Conservation (phyloP, 2,329 filamentous ascomycete genomes). For the Monosporascus sp. region DNA sequence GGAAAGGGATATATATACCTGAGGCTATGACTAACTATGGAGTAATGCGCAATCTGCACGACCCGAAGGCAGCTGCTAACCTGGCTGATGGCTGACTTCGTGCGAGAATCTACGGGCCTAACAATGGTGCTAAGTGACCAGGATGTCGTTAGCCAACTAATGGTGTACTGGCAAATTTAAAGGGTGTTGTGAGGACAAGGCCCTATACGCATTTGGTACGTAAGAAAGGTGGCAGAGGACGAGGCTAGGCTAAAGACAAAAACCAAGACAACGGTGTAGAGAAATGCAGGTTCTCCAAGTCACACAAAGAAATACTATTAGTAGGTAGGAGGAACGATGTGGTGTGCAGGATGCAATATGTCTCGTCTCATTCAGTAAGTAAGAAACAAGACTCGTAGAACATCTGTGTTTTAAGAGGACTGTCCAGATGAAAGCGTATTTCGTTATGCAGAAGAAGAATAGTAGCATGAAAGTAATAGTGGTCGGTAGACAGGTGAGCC, state of each 20-base stretch:
- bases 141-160: not conserved
- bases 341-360: not conserved
- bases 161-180: not conserved
- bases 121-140: not conserved
- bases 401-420: not conserved
- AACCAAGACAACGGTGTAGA: not conserved
- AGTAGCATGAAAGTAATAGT: not conserved
- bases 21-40: not conserved
- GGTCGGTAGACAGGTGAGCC: not conserved
- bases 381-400: not conserved
- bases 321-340: not conserved
- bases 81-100: not conserved
- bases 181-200: not conserved
- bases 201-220: not conserved
- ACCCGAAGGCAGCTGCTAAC: not conserved
- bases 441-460: not conserved
- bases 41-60: not conserved
- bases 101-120: not conserved
- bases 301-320: not conserved
- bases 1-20: not conserved
- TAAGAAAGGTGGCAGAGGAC: not conserved
- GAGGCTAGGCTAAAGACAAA: not conserved
- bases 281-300: not conserved
- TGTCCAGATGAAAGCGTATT: too few species aligned
- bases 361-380: not conserved